Conservation (phyloP, 768 basidiomycete genomes). For the Boletus subcaerulescens region DNA sequence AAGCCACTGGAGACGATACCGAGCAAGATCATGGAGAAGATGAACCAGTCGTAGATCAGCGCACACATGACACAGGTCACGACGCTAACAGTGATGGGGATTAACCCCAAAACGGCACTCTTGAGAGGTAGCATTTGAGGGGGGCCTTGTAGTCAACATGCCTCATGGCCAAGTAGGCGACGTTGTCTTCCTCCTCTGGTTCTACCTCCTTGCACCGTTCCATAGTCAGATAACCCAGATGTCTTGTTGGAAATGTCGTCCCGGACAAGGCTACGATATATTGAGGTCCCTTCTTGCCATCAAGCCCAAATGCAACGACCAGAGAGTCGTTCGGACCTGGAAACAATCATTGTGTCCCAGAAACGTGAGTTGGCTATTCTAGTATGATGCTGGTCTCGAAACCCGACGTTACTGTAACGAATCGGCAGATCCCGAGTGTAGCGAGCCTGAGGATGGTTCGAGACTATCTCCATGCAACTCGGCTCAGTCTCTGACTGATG, state of each 20-base stretch:
- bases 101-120: slow-evolving; percentile 14
- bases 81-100: slow-evolving; percentile 28
- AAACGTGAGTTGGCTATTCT: slow-evolving; percentile 28
- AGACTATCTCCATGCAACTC: too few species aligned
- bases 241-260: too few species aligned
- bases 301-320: slow-evolving; percentile 26
- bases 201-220: not conserved
- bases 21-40: slow-evolving; percentile 30
- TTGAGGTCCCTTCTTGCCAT: slow-evolving; percentile 27
- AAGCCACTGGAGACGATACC: slow-evolving; percentile 33
- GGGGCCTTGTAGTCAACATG: not conserved
- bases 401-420: too few species aligned
- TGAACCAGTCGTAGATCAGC: slow-evolving; percentile 27
- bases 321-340: slow-evolving; percentile 29
- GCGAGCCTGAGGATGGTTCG: too few species aligned
- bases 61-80: slow-evolving; percentile 24
- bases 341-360: slow-evolving; percentile 34
- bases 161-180: too few species aligned
- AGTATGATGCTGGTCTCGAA: too few species aligned
- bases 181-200: too few species aligned
- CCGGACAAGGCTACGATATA: slow-evolving; percentile 17
- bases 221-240: too few species aligned
- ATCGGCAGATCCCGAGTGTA: too few species aligned
- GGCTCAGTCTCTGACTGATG: too few species aligned
- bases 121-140: not conserved